Evolutionary conservation across 2,329 filamentous ascomycete species (phyloP), one percentile per base, ranked within the genome.

Genomic region (Colletotrichum noveboracense): DNA sequence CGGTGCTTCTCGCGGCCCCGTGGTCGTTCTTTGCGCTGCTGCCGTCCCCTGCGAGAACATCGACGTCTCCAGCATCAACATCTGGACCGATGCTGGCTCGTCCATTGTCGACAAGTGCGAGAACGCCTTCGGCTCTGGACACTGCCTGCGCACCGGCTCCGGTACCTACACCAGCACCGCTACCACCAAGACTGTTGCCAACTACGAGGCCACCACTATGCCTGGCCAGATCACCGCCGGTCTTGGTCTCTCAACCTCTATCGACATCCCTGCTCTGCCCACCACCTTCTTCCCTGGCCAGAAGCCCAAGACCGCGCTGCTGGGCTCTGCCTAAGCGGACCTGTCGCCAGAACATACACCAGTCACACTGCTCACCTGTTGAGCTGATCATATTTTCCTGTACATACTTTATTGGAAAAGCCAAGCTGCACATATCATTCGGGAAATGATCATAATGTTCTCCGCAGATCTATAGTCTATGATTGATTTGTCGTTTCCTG

Each of bases 21-120:
- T 92, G 78, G 88, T 89, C 74, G 82, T 91, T 56, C 80, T 86
- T 38, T 92, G 90, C 77, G 86, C 89, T 0, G 84, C 87, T 71
- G 83, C 79, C 3, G 86, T 85, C 2, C 90, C 90, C 14, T 92
- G 90, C 83, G 88, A 85, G 4, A 87, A 87, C 69, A 85, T 91
- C 76, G 85, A 82, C 18, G 86, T 91, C 74, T 82, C 82, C 6
- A 86, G 91, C 79, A 87, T 91, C 76, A 82, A 85, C 38, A 89
- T 92, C 81, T 89, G 88, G 87, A 89, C 88, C 7, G 88, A 89
- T 70, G 77, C 81, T 1, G 87, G 87, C n/a, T 80, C 66, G 71
- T 80, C 79, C 70, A 83, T 86, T 74, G 80, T 79, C 18, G 87
- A 90, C 78, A 79, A 80, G 26, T 91, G 90, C 81, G 81, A 84